These are phyloP conservation scores for Narthecium ossifragum DNA, from an alignment of 106 monocot genomes.

Conservation along the genomic window DNA sequence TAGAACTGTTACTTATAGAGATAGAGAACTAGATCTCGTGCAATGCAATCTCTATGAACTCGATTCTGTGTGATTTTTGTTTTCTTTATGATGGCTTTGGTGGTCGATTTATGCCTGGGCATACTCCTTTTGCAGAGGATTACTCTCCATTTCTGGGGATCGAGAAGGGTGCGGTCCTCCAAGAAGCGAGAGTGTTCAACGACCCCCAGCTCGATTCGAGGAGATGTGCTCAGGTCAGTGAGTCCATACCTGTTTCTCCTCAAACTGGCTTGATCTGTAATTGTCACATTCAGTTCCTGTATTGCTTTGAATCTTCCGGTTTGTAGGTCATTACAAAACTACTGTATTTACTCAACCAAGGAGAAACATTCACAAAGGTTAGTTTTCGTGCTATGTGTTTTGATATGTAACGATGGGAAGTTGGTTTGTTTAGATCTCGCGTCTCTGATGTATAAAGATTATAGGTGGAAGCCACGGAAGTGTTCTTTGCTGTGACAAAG, in stretches of 20 bases:
- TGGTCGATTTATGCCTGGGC: no score
- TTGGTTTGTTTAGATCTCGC: no score
- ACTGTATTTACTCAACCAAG: conserved; percentile 89
- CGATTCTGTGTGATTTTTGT: neutral
- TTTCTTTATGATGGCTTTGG: conserved; percentile 1
- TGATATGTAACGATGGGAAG: no score
- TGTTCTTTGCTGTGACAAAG: conserved; percentile 96
- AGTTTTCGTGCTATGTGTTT: neutral
- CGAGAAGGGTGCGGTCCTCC: conserved; percentile 91
- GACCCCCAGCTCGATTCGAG: conserved; percentile 95
- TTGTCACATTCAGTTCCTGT: no score
- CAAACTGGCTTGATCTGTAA: no score
- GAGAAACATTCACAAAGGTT: conserved; percentile 94
- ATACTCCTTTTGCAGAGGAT: conserved; percentile 48
- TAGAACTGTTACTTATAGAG: no score
- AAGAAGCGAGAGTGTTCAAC: conserved; percentile 95
- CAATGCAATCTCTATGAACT: neutral
- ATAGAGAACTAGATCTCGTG: conserved; percentile 1
- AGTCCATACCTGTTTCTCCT: no score
- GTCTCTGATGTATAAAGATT: no score
- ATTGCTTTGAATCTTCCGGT: no score
- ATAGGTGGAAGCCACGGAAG: no score
- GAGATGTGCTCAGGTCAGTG: conserved; percentile 86
- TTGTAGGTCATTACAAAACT: conserved; percentile 85
- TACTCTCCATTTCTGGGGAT: conserved; percentile 95